Conservation (phyloP, 306 rosid species). For the Glycine soja region DNA sequence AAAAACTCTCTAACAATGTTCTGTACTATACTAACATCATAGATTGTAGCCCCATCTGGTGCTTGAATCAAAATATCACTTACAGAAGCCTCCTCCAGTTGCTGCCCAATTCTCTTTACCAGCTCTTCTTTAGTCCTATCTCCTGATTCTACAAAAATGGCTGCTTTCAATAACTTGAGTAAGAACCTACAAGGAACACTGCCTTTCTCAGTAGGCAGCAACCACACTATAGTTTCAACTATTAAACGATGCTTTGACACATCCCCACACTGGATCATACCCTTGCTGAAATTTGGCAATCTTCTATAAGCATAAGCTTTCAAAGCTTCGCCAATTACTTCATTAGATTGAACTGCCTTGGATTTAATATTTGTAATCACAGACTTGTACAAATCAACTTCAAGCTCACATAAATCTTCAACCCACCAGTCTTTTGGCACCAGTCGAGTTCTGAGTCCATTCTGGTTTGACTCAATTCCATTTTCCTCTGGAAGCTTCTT, state of each 20-base stretch:
- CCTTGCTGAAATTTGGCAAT: constrained; percentile 85
- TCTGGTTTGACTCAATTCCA: constrained; percentile 64
- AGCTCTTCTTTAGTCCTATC: constrained; percentile 67
- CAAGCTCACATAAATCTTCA: constrained; percentile 94
- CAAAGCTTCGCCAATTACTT: constrained; percentile 92
- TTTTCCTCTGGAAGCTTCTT: constrained; percentile 89
- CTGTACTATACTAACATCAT: constrained; percentile 72
- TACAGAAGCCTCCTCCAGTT: constrained; percentile 90
- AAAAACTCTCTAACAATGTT: constrained; percentile 76
- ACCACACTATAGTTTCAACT: constrained; percentile 71
- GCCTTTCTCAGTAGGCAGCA: constrained; percentile 85
- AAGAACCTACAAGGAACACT: constrained; percentile 84
- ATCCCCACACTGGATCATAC: constrained; percentile 70
- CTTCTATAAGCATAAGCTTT: constrained; percentile 85
- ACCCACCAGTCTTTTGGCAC: constrained; percentile 99
- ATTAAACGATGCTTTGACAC: constrained; percentile 57
- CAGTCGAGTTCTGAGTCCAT: constrained; percentile 64
- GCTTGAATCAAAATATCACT: constrained; percentile 76
- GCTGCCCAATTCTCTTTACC: constrained; percentile 80
- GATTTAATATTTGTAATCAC: constrained; percentile 67
- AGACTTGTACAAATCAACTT: constrained; percentile 74
- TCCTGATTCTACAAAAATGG: constrained; percentile 64
- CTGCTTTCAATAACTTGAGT: constrained; percentile 78
- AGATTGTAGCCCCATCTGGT: constrained; percentile 63
- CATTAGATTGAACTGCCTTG: constrained; percentile 61